Conservation (phyloP, 1,284 basidiomycete genomes). For the Amylostereum areolatum region DNA sequence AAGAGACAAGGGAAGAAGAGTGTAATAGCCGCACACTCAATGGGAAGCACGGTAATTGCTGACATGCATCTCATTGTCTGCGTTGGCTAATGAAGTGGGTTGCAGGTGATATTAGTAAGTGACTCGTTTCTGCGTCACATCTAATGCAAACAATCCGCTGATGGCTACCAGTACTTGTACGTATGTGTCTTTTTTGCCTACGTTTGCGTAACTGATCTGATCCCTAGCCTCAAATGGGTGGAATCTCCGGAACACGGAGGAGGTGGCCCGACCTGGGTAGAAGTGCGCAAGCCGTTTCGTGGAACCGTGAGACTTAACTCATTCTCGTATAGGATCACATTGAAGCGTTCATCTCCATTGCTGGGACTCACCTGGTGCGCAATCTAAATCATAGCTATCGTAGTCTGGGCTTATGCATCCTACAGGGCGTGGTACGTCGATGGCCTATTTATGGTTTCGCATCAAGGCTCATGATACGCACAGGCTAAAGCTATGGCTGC, state of each 20-base stretch:
- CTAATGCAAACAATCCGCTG: too few relatives aligned
- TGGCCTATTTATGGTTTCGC: background rate
- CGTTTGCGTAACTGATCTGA: background rate
- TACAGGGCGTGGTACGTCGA: constrained; percentile 61
- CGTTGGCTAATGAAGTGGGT: background rate
- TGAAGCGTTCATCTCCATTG: constrained; percentile 79
- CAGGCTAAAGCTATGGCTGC: constrained; percentile 94
- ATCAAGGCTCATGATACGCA: background rate
- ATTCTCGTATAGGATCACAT: constrained; percentile 55
- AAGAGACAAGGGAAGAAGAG: constrained; percentile 74
- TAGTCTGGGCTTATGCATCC: constrained; percentile 8
- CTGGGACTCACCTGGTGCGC: constrained; percentile 80
- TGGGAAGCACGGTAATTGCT: constrained; percentile 73
- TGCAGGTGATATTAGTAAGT: constrained; percentile 13
- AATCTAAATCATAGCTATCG: background rate
- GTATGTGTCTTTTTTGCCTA: constrained; percentile 17
- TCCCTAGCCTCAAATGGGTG: constrained; percentile 87
- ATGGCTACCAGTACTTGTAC: constrained; percentile 54
- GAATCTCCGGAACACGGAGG: constrained; percentile 82
- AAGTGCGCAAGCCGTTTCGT: constrained; percentile 44
- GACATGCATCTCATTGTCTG: background rate
- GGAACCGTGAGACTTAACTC: background rate
- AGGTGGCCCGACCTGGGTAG: constrained; percentile 89
- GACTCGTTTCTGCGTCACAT: background rate
- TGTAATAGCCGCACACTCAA: constrained; percentile 85